Base-by-base conservation (phyloP, 202 grass and related monocot species). In the Bolboschoenoplectus hybrid region DNA sequence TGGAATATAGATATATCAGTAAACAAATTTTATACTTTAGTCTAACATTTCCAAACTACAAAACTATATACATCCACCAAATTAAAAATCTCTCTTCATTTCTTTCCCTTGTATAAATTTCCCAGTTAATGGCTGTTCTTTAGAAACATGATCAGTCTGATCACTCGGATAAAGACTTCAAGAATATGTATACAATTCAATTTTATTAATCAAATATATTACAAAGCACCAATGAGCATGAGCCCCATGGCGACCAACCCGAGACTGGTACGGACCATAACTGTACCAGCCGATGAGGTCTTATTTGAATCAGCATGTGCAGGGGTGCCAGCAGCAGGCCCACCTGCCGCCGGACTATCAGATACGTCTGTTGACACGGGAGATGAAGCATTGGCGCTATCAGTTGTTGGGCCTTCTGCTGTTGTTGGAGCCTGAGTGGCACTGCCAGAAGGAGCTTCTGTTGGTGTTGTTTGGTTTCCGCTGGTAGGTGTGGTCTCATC, bases 211-310 rank as follows among this genome's bases (percentile, higher is more conserved):
- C 58, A 84, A 70, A 56, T 70, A 69, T 84, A 36, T 84, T 58
- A 72, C 65, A 72, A 56, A 44, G 34, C 41, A 69, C 41, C 47
- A 19, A 74, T 17, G 51, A 81, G 20, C 11, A 88, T 43, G 50
- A 94, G 67, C 19, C 84, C 71, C 85, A 87, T 17, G 76, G 46
- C 63, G 38, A 84, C 44, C 14, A 89, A 68, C 11, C 80, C 63
- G 1, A 85, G 49, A 38, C 81, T 20, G 2, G 77, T 65, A 50
- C 49, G 8, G 2, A 52, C n/a, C 39, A 63, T 63, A 71, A 75
- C 53, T 4, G 35, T 92, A 52, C 76, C 47, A 13, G 64, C 71
- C 47, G 84, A 74, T 5, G 84, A 91, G 2, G 82, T 81, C 69
- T 87, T 81, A 0, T 81, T 65, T 26, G 77, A 86, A 35, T 87